Evolutionary conservation across 2,329 filamentous ascomycete species (phyloP).

Genomic region (Nemania sp.): DNA sequence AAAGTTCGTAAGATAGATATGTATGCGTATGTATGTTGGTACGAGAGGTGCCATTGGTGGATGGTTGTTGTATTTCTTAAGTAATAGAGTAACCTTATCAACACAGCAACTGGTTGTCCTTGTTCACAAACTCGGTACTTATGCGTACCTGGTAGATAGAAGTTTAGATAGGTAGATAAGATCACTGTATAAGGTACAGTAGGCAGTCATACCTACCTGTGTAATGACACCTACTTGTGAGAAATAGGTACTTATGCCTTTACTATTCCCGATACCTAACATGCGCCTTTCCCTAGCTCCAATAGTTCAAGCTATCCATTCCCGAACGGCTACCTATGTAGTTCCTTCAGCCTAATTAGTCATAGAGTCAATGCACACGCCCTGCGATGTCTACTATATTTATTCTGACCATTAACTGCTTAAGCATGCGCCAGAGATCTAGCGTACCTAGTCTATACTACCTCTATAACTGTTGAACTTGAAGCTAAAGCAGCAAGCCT

Average conservation of each 20-base stretch:
- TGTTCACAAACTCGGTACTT: too few species aligned
- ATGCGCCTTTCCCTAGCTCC: background rate
- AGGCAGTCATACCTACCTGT: too few species aligned
- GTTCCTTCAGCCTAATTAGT: conserved; percentile 1
- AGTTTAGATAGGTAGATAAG: too few species aligned
- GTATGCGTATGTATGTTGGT: background rate
- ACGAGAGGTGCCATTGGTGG: background rate
- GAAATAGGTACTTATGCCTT: background rate
- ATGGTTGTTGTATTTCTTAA: background rate
- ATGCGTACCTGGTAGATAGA: too few species aligned
- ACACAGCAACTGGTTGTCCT: background rate
- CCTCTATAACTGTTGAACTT: background rate
- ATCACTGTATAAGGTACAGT: too few species aligned
- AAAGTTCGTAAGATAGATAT: background rate
- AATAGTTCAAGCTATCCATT: background rate
- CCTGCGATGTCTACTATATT: conserved; percentile 1
- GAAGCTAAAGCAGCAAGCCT: background rate
- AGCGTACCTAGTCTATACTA: background rate
- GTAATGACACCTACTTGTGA: background rate
- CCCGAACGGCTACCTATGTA: background rate
- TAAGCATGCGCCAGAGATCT: background rate
- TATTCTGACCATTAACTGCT: background rate
- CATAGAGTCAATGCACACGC: conserved; percentile 25
- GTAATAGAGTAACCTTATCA: background rate
- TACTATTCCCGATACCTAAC: background rate